Evolutionary conservation across 768 basidiomycete genomes (phyloP).

Genomic region (Trametes coccinea): DNA sequence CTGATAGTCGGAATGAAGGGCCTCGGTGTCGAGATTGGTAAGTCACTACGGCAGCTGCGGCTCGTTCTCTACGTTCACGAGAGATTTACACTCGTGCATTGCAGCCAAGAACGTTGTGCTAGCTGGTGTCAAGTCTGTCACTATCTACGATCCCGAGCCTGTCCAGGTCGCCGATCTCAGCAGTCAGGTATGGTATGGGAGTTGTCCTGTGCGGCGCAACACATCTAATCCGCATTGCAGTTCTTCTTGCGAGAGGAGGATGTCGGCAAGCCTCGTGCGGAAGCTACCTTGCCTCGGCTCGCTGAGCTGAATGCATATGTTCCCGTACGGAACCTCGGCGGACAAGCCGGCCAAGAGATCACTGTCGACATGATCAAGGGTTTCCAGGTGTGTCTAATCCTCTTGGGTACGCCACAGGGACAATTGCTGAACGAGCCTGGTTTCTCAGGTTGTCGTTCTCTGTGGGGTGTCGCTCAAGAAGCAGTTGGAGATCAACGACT

Average conservation of each 20-base stretch:
- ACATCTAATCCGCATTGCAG: conserved; percentile 41
- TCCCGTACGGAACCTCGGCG: conserved; percentile 85
- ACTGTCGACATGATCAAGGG: conserved; percentile 78
- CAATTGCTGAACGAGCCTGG: not conserved
- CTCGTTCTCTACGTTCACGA: not conserved
- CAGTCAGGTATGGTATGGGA: conserved; percentile 83
- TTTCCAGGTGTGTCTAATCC: conserved; percentile 66
- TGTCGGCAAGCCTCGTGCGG: conserved; percentile 84
- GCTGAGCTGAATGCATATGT: conserved; percentile 96
- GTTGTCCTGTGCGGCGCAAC: not conserved
- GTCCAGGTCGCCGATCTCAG: conserved; percentile 89
- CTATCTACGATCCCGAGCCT: conserved; percentile 90
- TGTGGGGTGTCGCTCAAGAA: conserved; percentile 75
- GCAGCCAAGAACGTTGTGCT: conserved; percentile 92
- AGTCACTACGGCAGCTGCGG: conserved; percentile 13
- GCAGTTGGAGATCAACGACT: conserved; percentile 94
- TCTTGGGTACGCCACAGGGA: too few species aligned
- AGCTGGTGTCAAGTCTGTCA: conserved; percentile 97
- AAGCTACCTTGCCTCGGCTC: conserved; percentile 82
- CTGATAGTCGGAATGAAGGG: conserved; percentile 91
- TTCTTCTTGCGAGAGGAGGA: conserved; percentile 92
- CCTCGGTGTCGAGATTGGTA: conserved; percentile 93
- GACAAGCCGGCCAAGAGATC: conserved; percentile 73
- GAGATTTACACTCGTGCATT: conserved; percentile 6
- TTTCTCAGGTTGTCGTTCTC: conserved; percentile 78